These are phyloP conservation scores for Neurospora discreta DNA, from an alignment of 495 filamentous ascomycete genomes.

Conservation along the genomic window DNA sequence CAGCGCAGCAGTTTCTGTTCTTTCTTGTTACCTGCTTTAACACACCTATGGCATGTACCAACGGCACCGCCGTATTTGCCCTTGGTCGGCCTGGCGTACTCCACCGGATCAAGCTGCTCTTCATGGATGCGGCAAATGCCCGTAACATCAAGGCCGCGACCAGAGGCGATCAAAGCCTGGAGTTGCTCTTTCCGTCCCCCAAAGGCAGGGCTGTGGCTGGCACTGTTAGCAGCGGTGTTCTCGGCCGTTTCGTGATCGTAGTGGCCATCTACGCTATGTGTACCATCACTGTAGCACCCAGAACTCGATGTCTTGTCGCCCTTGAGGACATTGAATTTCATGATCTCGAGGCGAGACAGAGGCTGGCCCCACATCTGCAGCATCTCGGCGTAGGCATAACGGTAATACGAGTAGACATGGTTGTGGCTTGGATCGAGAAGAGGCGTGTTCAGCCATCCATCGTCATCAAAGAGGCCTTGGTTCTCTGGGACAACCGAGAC, in stretches of 20 bases:
- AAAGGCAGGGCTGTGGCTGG: constrained; percentile 14
- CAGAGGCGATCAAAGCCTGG: constrained; percentile 25
- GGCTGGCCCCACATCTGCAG: constrained; percentile 74
- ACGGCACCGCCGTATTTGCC: constrained; percentile 34
- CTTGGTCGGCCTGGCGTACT: constrained; percentile 23
- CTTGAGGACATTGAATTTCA: constrained; percentile 66
- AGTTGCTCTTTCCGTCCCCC: constrained; percentile 34
- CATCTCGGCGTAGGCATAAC: constrained; percentile 70
- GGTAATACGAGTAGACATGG: constrained; percentile 55
- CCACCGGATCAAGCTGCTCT: constrained; percentile 38
- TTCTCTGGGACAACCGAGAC: constrained; percentile 64
- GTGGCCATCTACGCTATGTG: constrained; percentile 13
- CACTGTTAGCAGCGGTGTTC: constrained; percentile 8
- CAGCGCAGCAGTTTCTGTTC: constrained; percentile 45
- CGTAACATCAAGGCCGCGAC: constrained; percentile 45
- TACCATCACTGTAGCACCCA: constrained; percentile 8
- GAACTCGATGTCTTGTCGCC: constrained; percentile 23
- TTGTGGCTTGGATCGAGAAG: constrained; percentile 56
- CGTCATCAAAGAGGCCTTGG: constrained; percentile 64
- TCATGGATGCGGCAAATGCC: constrained; percentile 50
- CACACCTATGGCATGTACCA: constrained; percentile 41
- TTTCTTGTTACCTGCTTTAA: constrained; percentile 30
- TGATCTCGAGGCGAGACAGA: constrained; percentile 62
- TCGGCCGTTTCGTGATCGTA: constrained; percentile 20
- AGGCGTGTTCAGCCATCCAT: constrained; percentile 54